Evolutionary conservation across 2,329 filamentous ascomycete genomes (phyloP).

Genomic region (Hypoxylon rubiginosum): DNA sequence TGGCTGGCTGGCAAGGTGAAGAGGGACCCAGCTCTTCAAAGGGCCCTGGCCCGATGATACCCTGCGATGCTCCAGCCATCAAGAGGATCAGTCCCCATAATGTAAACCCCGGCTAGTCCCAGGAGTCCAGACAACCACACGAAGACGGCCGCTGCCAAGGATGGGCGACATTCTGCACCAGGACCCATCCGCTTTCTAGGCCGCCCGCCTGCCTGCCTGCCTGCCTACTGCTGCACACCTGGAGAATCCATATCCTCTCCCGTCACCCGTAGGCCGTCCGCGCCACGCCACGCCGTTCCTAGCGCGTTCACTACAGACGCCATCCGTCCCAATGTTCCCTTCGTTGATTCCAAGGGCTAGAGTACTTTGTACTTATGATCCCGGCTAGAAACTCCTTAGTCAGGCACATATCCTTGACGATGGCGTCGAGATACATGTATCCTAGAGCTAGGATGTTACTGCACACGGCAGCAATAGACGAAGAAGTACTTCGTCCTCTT

Average conservation of each 20-base stretch:
- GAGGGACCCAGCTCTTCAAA: constrained; percentile 30
- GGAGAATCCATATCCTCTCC: constrained; percentile 17
- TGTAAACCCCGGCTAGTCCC: constrained; percentile 20
- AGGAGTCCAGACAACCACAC: constrained; percentile 20
- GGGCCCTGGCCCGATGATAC: constrained; percentile 30
- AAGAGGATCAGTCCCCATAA: constrained; percentile 30
- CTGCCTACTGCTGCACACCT: constrained; percentile 17
- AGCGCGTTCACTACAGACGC: constrained; percentile 24
- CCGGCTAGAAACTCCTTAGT: constrained; percentile 8
- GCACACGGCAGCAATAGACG: constrained; percentile 16
- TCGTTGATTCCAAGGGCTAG: constrained; percentile 13
- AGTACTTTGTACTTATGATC: constrained; percentile 24
- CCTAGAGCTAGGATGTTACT: constrained; percentile 15
- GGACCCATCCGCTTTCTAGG: constrained; percentile 18
- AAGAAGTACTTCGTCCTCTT: constrained; percentile 13
- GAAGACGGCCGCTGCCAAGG: constrained; percentile 20
- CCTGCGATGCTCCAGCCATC: constrained; percentile 17
- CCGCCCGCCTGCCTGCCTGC: constrained; percentile 5
- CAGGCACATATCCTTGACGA: constrained; percentile 26
- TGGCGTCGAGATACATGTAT: constrained; percentile 20
- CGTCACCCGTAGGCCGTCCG: constrained; percentile 26
- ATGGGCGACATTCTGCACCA: constrained; percentile 30
- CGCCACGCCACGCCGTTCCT: constrained; percentile 34
- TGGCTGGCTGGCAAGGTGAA: constrained; percentile 16
- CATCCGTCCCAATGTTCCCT: constrained; percentile 24